Evolutionary conservation across 108 stramenopile species (phyloP), one percentile per base, ranked within the genome.

Genomic region (Asterionellopsis glacialis): DNA sequence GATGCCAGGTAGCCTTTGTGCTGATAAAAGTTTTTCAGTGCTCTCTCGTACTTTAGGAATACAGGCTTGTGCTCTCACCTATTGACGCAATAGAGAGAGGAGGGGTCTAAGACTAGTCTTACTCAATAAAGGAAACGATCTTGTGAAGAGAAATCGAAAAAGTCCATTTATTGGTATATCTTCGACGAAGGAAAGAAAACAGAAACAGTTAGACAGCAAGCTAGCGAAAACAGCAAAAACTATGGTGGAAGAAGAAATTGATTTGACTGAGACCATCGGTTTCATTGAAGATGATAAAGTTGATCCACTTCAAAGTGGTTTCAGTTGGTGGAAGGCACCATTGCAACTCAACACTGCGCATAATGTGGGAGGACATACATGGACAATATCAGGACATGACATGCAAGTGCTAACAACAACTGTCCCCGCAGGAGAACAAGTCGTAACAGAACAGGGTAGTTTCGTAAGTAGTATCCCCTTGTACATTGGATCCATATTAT

Each of bases 371-470:
- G 77, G 75, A 21, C 75, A 76, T 14, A 11, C 52, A 33, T 78
- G 77, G 71, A 58, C 48, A 22, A 72, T 73, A 51, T 51, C 63
- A 3, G 77, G 77, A 6, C 68, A 78, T 58, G 77, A 78, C 47
- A 72, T 72, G 71, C 77, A 78, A 51, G 59, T 78, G 19, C 25
- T 78, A 48, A 72, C 68, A 15, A 69, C 65, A 55, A 69, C 71
- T 1, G 67, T 78, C 10, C 71, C 71, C 14, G 22, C 71, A 33
- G 67, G 64, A 21, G 63, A 65, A 33, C 18, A 38, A 26, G 47
- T 78, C 45, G 28, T 54, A 0, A 78, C 77, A 11, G 77, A 78
- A 57, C 55, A 69, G 12, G 77, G 77, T 22, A 47, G 63, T 14
- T 78, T 72, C 55, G 62, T 80, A 68, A 33, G 33, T 33, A 33